These are phyloP conservation scores for Yarrowia divulgata DNA, from an alignment of 805 yeast species.

Conservation along the genomic window DNA sequence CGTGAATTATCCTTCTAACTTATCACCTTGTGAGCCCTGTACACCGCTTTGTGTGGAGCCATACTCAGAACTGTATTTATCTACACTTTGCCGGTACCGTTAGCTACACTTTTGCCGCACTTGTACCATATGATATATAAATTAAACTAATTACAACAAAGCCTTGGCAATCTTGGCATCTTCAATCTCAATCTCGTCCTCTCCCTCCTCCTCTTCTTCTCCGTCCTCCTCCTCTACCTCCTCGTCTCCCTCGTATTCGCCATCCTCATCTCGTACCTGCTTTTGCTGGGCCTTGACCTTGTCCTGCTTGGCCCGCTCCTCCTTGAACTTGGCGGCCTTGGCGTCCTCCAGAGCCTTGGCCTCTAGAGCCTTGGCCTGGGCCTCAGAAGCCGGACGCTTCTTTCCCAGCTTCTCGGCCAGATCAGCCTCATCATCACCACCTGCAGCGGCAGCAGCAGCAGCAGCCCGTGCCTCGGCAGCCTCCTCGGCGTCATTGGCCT, in stretches of 20 bases:
- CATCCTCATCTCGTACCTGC: slow-evolving; percentile 16
- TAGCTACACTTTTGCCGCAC: no score
- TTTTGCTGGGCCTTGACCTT: slow-evolving; percentile 35
- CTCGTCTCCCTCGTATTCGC: not conserved
- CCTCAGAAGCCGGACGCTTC: slow-evolving; percentile 13
- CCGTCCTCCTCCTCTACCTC: not conserved
- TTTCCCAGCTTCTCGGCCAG: slow-evolving; percentile 23
- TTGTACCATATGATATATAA: not conserved
- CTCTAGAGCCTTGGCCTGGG: slow-evolving; percentile 20
- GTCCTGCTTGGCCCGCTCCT: slow-evolving; percentile 35
- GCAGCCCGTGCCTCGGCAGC: slow-evolving; percentile 5
- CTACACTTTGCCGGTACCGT: no score
- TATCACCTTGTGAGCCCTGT: no score
- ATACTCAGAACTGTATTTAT: no score
- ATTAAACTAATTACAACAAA: slow-evolving; percentile 12
- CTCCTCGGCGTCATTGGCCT: not conserved
- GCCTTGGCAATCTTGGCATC: slow-evolving; percentile 27
- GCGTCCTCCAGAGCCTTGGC: slow-evolving; percentile 19
- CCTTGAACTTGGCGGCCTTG: slow-evolving; percentile 36
- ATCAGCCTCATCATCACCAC: not conserved
- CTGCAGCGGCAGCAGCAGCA: not conserved
- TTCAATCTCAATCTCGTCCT: slow-evolving; percentile 16
- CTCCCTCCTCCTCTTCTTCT: not conserved
- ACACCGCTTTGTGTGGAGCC: no score
- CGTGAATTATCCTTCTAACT: not conserved